Conservation (phyloP, 306 rosid genomes). For the Prunus mume region DNA sequence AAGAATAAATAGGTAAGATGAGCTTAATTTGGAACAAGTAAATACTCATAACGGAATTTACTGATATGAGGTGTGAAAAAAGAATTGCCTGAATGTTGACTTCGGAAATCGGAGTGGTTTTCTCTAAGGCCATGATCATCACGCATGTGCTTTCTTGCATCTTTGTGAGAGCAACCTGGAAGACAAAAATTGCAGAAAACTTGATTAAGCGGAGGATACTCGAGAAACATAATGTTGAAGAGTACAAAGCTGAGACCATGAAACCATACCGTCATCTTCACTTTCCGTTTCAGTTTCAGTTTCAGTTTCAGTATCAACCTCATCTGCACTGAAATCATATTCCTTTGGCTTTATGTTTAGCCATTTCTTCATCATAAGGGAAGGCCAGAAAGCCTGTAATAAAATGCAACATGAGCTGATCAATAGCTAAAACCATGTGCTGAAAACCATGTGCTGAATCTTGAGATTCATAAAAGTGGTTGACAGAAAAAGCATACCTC, state of each 20-base stretch:
- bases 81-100: slow-evolving; percentile 57
- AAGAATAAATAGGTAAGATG: not conserved
- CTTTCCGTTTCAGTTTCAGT: slow-evolving; percentile 55
- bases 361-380: slow-evolving; percentile 97
- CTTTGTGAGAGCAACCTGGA: slow-evolving; percentile 55
- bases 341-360: slow-evolving; percentile 83
- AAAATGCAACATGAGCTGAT: slow-evolving; percentile 23
- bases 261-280: slow-evolving; percentile 84
- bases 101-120: slow-evolving; percentile 44
- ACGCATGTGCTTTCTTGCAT: slow-evolving; percentile 33
- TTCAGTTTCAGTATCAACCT: slow-evolving; percentile 77
- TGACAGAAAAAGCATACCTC: slow-evolving; percentile 55
- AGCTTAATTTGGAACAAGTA: not conserved
- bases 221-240: not conserved
- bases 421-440: slow-evolving; percentile 2
- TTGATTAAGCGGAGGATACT: slow-evolving; percentile 6
- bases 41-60: not conserved
- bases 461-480: slow-evolving; percentile 11
- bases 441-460: slow-evolving; percentile 2
- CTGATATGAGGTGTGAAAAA: slow-evolving; percentile 16
- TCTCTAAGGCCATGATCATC: slow-evolving; percentile 42
- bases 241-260: not conserved
- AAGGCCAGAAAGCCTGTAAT: slow-evolving; percentile 93
- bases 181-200: slow-evolving; percentile 28
- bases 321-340: slow-evolving; percentile 95